Conservation (phyloP, 148 eudicot species). For the Talinum fruticosum region DNA sequence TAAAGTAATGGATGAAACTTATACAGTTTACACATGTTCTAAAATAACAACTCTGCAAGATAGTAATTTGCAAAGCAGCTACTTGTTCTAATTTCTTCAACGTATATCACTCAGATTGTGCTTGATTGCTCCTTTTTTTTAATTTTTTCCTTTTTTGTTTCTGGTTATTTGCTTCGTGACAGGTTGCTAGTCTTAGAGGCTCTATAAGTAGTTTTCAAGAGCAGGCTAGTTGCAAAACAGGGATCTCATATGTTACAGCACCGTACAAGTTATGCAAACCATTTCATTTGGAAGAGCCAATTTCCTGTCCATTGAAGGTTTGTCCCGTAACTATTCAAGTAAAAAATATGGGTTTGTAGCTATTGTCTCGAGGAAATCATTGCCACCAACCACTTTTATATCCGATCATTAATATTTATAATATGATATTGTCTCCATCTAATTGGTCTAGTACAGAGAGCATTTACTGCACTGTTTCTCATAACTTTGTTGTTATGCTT, state of each 20-base stretch:
- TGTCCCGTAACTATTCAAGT: slow-evolving; percentile 12
- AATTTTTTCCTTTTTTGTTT: neutral
- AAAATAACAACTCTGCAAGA: neutral
- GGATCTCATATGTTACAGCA: slow-evolving; percentile 48
- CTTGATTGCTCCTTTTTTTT: neutral
- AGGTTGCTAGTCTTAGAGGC: slow-evolving; percentile 91
- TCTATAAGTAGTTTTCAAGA: slow-evolving; percentile 90
- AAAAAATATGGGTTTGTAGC: slow-evolving; percentile 1
- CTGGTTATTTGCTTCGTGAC: slow-evolving; percentile 23
- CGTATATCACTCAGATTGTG: neutral
- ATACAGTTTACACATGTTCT: neutral
- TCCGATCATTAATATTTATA: neutral
- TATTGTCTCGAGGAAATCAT: neutral
- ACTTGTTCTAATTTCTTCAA: neutral
- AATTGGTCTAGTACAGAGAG: neutral
- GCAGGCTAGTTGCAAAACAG: slow-evolving; percentile 77
- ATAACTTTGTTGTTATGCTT: neutral
- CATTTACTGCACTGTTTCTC: neutral
- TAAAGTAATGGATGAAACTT: too few species aligned
- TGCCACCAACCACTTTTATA: neutral
- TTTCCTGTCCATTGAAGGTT: slow-evolving; percentile 80
- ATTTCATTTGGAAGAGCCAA: slow-evolving; percentile 61
- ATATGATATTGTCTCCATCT: neutral
- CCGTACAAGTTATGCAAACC: slow-evolving; percentile 74
- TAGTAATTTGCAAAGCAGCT: neutral